These are phyloP conservation scores for Linnemannia schmuckeri DNA, from an alignment of 192 early-diverging fungal species.

Conservation along the genomic window DNA sequence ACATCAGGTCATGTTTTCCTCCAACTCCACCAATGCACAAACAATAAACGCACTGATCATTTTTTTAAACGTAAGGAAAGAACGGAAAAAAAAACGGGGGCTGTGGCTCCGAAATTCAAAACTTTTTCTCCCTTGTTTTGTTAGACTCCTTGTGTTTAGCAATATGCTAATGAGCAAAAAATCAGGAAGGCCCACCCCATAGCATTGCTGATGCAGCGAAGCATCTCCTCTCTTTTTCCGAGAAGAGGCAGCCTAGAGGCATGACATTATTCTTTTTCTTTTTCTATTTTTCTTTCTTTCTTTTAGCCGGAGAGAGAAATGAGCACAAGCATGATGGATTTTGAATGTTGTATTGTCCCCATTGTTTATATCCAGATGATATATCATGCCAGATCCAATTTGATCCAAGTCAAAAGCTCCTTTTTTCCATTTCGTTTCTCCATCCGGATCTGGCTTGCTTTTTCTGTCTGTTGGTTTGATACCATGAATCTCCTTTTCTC, in stretches of 20 bases:
- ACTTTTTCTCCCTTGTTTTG: neutral
- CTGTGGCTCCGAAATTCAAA: neutral
- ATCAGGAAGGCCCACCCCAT: neutral
- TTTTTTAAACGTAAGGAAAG: neutral
- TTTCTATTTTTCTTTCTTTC: neutral
- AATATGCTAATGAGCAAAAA: slow-evolving; percentile 3
- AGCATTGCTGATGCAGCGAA: slow-evolving; percentile 6
- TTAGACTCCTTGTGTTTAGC: neutral
- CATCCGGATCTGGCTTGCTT: neutral
- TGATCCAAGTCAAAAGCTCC: neutral
- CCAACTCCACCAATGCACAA: neutral
- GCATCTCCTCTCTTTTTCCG: neutral
- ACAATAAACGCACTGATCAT: neutral
- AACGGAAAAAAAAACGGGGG: neutral
- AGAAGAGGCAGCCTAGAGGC: neutral
- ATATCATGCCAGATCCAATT: neutral
- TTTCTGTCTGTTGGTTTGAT: neutral
- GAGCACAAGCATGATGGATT: neutral
- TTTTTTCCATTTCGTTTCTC: neutral
- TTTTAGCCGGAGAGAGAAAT: neutral
- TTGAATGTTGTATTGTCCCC: too few species aligned
- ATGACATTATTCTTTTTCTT: too few species aligned
- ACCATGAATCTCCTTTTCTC: neutral
- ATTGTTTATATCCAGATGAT: neutral
- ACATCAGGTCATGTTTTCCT: neutral